Conservation (phyloP, 1,139 yeast genomes). For the Yamadazyma dendronema region DNA sequence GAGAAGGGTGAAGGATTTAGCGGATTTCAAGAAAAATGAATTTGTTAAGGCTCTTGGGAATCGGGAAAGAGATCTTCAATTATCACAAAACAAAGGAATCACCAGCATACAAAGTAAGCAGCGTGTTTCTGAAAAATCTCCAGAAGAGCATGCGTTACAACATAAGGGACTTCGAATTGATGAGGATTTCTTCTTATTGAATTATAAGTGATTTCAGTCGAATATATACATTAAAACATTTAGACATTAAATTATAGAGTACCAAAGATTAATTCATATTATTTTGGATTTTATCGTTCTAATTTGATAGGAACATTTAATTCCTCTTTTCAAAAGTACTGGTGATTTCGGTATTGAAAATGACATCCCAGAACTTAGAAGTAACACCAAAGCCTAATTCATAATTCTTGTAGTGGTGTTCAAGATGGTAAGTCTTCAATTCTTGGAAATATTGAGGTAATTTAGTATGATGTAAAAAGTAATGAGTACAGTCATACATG, state of each 20-base stretch:
- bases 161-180: constrained; percentile 12
- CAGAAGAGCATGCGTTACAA: constrained; percentile 5
- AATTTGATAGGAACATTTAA: constrained; percentile 14
- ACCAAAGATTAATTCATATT: background rate
- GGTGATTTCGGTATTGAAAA: constrained; percentile 69
- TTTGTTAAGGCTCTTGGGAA: constrained; percentile 5
- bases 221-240: background rate
- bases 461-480: constrained; percentile 78
- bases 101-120: too few species aligned
- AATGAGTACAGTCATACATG: constrained; percentile 85
- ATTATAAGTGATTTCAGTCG: constrained; percentile 1
- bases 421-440: constrained; percentile 86
- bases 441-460: constrained; percentile 76
- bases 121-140: too few species aligned
- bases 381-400: constrained; percentile 97
- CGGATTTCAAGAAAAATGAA: constrained; percentile 6
- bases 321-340: constrained; percentile 34
- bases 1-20: constrained; percentile 3
- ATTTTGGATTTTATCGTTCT: background rate
- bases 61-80: constrained; percentile 3
- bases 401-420: constrained; percentile 95
- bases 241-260: constrained; percentile 1
- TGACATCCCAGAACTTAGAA: constrained; percentile 87
- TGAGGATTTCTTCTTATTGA: constrained; percentile 7
- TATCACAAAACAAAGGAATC: too few species aligned